Conservation (phyloP, 345 rosid genomes). For the Syzygium grande region DNA sequence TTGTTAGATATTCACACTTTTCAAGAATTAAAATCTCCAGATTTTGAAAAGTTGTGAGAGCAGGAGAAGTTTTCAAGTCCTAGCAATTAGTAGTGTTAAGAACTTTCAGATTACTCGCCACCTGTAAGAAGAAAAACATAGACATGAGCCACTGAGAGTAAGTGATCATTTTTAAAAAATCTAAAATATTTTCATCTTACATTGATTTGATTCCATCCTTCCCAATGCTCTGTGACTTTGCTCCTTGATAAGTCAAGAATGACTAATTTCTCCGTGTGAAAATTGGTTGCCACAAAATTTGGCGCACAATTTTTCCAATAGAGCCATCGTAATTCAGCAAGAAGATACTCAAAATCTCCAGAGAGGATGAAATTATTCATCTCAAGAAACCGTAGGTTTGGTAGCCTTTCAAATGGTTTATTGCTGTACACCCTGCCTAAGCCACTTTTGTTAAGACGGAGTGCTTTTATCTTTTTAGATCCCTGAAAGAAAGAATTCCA, state of each 20-base stretch:
- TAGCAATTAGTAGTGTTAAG: neutral
- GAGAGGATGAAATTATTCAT: neutral
- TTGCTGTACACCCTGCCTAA: neutral
- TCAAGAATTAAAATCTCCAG: neutral
- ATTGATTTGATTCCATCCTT: neutral
- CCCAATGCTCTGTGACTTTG: neutral
- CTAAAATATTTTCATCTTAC: neutral
- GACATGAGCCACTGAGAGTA: neutral
- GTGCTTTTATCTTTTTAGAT: neutral
- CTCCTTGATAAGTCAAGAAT: neutral
- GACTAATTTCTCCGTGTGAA: neutral
- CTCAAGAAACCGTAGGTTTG: neutral
- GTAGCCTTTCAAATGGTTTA: neutral
- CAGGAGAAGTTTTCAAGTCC: neutral
- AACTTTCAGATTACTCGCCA: conserved; percentile 2
- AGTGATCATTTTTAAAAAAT: neutral
- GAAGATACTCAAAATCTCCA: neutral
- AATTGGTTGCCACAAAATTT: neutral
- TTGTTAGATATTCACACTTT: neutral
- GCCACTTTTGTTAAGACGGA: neutral
- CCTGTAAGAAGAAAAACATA: neutral
- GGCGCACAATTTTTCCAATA: neutral
- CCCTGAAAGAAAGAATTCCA: neutral
- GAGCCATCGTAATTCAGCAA: neutral
- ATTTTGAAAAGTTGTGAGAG: neutral